These are phyloP conservation scores for Murraya koenigii DNA, from an alignment of 345 rosid species.

Conservation along the genomic window DNA sequence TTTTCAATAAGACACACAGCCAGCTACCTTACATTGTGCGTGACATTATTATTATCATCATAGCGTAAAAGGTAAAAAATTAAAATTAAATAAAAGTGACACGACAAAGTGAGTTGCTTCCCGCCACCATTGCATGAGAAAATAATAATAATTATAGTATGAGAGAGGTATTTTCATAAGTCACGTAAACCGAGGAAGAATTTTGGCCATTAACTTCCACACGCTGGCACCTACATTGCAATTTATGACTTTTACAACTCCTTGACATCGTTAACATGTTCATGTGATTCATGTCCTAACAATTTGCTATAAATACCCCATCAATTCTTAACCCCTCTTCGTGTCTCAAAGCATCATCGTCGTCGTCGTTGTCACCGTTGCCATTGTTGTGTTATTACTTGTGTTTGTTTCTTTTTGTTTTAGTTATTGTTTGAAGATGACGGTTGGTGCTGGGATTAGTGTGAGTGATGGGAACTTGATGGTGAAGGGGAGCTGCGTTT, in stretches of 20 bases:
- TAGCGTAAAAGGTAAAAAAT: not conserved
- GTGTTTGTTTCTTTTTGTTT: not conserved
- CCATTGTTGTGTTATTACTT: not conserved
- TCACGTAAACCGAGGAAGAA: constrained; percentile 14
- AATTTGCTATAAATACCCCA: constrained; percentile 9
- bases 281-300: not conserved
- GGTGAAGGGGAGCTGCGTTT: constrained; percentile 43
- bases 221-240: constrained; percentile 17
- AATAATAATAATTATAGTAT: too few relatives aligned
- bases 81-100: not conserved
- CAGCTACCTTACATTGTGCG: not conserved
- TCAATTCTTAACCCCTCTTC: not conserved
- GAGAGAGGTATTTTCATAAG: not conserved
- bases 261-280: not conserved
- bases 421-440: constrained; percentile 28
- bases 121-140: constrained; percentile 19
- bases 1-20: not conserved
- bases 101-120: constrained; percentile 13
- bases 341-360: not conserved
- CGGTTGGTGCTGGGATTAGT: constrained; percentile 53
- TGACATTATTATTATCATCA: not conserved
- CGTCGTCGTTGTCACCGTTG: too few relatives aligned
- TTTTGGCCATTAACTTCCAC: too few relatives aligned
- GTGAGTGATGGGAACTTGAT: constrained; percentile 46
- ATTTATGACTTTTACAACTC: constrained; percentile 4